These are phyloP conservation scores for Aspergillus fumigatus DNA, from an alignment of 2,329 filamentous ascomycete genomes.

Conservation along the genomic window DNA sequence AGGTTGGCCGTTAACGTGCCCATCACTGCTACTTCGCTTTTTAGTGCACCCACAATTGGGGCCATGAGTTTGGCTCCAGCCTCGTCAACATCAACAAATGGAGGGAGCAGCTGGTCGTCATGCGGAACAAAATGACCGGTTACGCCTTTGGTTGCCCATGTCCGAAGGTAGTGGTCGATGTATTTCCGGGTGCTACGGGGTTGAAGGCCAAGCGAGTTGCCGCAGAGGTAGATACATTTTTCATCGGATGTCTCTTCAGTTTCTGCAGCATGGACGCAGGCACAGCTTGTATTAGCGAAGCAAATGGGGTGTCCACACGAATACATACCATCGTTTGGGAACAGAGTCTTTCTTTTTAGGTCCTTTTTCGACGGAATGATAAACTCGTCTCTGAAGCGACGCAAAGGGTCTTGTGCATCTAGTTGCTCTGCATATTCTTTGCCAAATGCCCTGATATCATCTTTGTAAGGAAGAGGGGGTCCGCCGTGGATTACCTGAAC, in stretches of 20 bases:
- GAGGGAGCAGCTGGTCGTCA: conserved; percentile 61
- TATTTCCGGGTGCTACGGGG: conserved; percentile 63
- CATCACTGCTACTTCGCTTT: conserved; percentile 79
- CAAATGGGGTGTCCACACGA: neutral
- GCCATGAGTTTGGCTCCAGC: conserved; percentile 66
- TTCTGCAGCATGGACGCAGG: neutral
- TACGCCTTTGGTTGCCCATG: conserved; percentile 81
- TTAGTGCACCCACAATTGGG: conserved; percentile 67
- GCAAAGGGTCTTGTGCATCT: conserved; percentile 59
- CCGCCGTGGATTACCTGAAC: conserved; percentile 23
- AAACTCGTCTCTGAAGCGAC: conserved; percentile 64
- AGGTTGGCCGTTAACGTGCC: conserved; percentile 78
- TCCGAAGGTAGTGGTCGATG: conserved; percentile 68
- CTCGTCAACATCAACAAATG: conserved; percentile 77
- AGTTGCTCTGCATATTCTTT: conserved; percentile 45
- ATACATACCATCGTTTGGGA: conserved; percentile 24
- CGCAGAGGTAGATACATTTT: conserved; percentile 73
- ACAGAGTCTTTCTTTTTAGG: conserved; percentile 59
- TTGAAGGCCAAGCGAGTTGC: conserved; percentile 84
- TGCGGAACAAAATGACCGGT: conserved; percentile 74
- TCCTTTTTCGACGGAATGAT: conserved; percentile 71
- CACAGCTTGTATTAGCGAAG: conserved; percentile 1
- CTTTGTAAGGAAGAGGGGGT: conserved; percentile 25
- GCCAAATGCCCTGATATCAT: conserved; percentile 32
- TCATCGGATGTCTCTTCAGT: conserved; percentile 36